Evolutionary conservation across 2,329 filamentous ascomycete genomes (phyloP), one percentile per base, ranked within the genome.

Genomic region (Tolypocladium paradoxum): DNA sequence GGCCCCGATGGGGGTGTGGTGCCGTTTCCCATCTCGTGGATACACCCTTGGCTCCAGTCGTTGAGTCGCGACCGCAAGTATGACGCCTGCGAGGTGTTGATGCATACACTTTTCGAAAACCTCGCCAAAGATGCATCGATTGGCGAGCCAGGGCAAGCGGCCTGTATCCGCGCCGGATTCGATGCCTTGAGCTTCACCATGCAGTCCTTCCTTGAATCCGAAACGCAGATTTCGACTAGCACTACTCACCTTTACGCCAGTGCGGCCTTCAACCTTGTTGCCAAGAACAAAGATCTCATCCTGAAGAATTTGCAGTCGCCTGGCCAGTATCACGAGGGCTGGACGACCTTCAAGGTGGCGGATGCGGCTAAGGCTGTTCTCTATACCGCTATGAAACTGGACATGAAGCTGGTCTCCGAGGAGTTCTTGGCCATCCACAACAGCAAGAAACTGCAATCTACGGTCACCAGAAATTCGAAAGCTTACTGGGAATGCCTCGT

Each of bases 51-150:
- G 64, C 79, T 96, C 56, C 76, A 79, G 33, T 96, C 90, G 1
- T 78, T 96, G 54, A 83, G 85, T 55, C 77, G 84, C 6, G 81
- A 84, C 53, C 88, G 90, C 62, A 82, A 90, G 55, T 84, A 87
- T 20, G 86, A 91, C 59, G 86, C 88, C 8, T 91, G 90, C 66
- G 83, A 90, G 56, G 82, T 86, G n/a, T 73, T 96, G 43, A 77
- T 89, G 38, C 79, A 86, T 56, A 84, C 90, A 52, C 77, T 96
- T 11, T 80, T 96, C 43, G 78, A 82, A 53, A 79, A 78, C 7
- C 76, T 85, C 24, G 82, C 75, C 14, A 70, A 81, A 55, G 76
- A 81, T 35, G 65, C 73, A 1, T 68, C 64, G 14, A 80, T 82
- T 51, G 77, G 83, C 1, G 71, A 76, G 34, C 73, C 77, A 49